phyloP scores from a whole-genome alignment of 768 basidiomycete species.

The Fibroporia radiculosa region DNA sequence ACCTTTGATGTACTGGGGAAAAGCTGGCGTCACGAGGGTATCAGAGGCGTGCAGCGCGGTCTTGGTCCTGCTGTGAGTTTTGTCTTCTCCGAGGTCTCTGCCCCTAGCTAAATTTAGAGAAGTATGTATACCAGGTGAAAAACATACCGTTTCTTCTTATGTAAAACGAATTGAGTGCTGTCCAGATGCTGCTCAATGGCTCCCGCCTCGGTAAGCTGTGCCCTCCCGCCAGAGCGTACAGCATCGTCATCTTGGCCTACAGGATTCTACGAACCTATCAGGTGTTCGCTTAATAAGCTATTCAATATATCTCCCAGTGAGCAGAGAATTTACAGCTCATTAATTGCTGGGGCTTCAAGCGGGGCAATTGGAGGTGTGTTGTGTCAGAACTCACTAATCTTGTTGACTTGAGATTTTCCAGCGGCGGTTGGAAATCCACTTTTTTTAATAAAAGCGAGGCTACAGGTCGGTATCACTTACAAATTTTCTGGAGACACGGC shows the following conservation, averaged over 20 bases:
- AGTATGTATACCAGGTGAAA: constrained; percentile 93
- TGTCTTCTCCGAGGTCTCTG: constrained; percentile 1
- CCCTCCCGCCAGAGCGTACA: neutral
- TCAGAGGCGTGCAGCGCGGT: constrained; percentile 89
- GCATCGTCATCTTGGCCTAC: neutral
- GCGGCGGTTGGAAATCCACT: constrained; percentile 81
- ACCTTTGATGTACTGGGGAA: constrained; percentile 83
- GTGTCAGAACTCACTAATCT: neutral
- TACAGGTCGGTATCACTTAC: constrained; percentile 55
- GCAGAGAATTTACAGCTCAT: constrained; percentile 67
- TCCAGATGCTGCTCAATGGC: constrained; percentile 84
- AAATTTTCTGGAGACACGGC: neutral
- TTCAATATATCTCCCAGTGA: constrained; percentile 57
- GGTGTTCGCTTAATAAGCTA: constrained; percentile 58
- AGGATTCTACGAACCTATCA: constrained; percentile 96
- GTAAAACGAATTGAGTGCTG: no score
- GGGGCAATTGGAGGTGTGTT: constrained; percentile 82
- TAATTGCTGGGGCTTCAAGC: constrained; percentile 82
- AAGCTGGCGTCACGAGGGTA: constrained; percentile 85
- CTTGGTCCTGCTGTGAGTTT: constrained; percentile 73
- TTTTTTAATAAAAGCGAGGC: constrained; percentile 94
- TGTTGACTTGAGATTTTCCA: constrained; percentile 17
- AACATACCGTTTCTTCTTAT: no score
- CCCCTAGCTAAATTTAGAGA: neutral
- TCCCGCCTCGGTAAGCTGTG: constrained; percentile 67